Evolutionary conservation across 345 rosid species (phyloP).

Genomic region (Eucalyptus camaldulensis): DNA sequence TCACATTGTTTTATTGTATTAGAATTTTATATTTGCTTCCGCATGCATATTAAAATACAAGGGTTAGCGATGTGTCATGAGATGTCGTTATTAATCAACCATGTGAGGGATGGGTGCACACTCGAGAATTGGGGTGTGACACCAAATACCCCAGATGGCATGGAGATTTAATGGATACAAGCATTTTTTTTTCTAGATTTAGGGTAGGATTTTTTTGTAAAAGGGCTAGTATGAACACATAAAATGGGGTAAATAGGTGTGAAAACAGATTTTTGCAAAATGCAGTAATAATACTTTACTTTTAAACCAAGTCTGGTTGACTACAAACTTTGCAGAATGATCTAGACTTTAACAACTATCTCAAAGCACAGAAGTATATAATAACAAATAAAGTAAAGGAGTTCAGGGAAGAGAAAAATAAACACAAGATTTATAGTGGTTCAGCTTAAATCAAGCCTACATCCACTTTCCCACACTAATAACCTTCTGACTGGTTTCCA

Average conservation of each 20-base stretch:
- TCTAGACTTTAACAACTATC: too few relatives aligned
- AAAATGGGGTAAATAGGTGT: fast-evolving
- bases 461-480: fast-evolving
- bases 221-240: too few relatives aligned
- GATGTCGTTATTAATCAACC: fast-evolving
- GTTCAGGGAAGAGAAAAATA: too few relatives aligned
- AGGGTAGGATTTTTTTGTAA: conserved; percentile 36
- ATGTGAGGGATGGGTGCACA: fast-evolving
- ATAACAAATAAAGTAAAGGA: too few relatives aligned
- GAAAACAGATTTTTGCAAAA: too few relatives aligned
- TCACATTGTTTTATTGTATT: fast-evolving
- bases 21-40: too few relatives aligned
- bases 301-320: too few relatives aligned
- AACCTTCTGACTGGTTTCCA: fast-evolving
- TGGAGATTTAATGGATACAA: conserved; percentile 6
- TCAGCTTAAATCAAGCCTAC: fast-evolving
- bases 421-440: too few relatives aligned
- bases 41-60: too few relatives aligned
- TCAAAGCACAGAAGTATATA: too few relatives aligned
- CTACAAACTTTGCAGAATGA: too few relatives aligned
- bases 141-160: conserved; percentile 9
- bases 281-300: too few relatives aligned
- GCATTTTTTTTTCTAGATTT: conserved; percentile 6
- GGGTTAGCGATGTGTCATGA: fast-evolving
- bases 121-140: fast-evolving